Base-by-base conservation (phyloP, 2,329 filamentous ascomycete species). In the Talaromyces sp. region DNA sequence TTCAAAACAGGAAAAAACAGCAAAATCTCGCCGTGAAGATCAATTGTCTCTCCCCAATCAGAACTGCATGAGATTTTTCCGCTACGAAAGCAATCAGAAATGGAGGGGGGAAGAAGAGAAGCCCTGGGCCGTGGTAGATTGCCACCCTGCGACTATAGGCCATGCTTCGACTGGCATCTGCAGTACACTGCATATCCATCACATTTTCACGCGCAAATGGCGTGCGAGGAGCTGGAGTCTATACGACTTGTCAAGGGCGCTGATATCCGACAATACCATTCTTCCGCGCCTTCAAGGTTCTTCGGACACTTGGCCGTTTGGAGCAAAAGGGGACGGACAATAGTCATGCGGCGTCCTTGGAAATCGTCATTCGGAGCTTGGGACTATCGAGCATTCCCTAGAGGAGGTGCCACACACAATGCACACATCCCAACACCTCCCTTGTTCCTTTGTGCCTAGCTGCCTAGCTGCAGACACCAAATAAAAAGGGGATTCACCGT, bases 141-240 rank as follows among this genome's bases (percentile, higher is more conserved):
- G 56, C 60, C 60, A 61, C 60, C 30, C 44, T 33, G 28, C 34
- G 31, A n/a, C 47, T 10, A 59, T 59, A 59, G 60, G 60, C 42
- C 30, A 28, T 61, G 36, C 36, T 34, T 52, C 27, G 16, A 52
- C 42, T 23, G 18, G 50, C 12, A 3, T 40, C 56, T 58, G 56
- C 56, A 58, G 23, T 23, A n/a, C 18, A 28, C 55, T 61, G 60
- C 60, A 61, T 58, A 40, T 27, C 36, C 31, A 52, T 61, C 60
- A 61, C 60, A 50, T 36, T 40, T 30, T 52, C 27, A 30, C 28
- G 30, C 50, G 28, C 50, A 53, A 47, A 53, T 53, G 50, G 50
- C 30, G 50, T 31, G 27, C 27, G 50, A 51, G 7, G 10, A 16
- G 27, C 4, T 31, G 28, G 50, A 18, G 27, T 31, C 10, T 53